A percentile compares a stretch with the other conserved stretches of the same genome.
Conservation (phyloP, 73 alveolate genomes). For the Paramecium primaurelia region DNA sequence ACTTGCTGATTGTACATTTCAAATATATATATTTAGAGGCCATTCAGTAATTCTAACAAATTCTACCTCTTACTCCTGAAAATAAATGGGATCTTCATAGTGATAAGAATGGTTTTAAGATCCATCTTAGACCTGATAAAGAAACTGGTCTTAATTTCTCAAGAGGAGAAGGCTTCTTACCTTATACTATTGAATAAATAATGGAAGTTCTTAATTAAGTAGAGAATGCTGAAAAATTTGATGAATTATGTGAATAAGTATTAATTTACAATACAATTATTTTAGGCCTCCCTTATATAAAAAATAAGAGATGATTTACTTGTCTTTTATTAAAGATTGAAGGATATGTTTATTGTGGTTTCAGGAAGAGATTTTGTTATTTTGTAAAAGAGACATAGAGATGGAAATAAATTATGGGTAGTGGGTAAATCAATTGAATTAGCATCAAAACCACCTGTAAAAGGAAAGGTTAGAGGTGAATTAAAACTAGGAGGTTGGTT, state of each 20-base stretch:
- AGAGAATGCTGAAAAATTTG: background rate
- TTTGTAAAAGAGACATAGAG: background rate
- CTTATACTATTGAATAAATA: background rate
- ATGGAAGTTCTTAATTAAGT: background rate
- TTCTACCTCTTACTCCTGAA: background rate
- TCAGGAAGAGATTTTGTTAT: constrained; percentile 12
- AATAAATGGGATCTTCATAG: background rate
- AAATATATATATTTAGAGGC: background rate
- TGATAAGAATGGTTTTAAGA: background rate
- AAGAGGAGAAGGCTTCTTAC: background rate
- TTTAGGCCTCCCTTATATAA: background rate
- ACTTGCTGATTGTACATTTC: background rate
- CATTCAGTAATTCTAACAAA: background rate
- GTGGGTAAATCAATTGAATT: constrained; percentile 2
- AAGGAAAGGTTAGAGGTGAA: background rate
- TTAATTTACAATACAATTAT: background rate
- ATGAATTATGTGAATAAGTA: constrained; percentile 26
- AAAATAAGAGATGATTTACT: background rate
- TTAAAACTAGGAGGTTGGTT: constrained; percentile 13
- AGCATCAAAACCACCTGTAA: background rate
- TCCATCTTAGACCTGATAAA: background rate
- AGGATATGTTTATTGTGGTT: background rate
- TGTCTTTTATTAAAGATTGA: background rate
- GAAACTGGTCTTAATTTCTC: background rate
- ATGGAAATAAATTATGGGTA: background rate